A percentile compares a stretch with the other conserved stretches of the same genome.
Conservation (phyloP, 768 basidiomycete genomes). For the Saitozyma sp. region DNA sequence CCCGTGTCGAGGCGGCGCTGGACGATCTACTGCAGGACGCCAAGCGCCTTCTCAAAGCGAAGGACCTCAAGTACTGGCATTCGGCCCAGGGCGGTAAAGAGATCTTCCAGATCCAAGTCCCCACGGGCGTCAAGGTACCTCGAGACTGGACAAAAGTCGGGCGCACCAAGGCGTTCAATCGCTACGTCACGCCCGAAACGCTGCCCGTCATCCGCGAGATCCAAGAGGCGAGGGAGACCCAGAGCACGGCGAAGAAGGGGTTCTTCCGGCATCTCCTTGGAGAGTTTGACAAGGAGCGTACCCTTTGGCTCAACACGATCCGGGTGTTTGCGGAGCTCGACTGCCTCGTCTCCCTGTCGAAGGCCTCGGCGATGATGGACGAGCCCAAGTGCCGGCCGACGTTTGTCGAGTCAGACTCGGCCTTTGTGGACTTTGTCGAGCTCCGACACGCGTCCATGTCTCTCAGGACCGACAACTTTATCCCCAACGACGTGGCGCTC, state of each 20-base stretch:
- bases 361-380: constrained; percentile 81
- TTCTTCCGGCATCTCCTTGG: constrained; percentile 61
- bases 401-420: constrained; percentile 70
- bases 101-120: constrained; percentile 82
- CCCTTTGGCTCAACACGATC: constrained; percentile 48
- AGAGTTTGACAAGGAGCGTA: constrained; percentile 51
- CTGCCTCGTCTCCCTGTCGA: constrained; percentile 87
- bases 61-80: constrained; percentile 65
- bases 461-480: constrained; percentile 69
- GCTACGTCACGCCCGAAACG: constrained; percentile 76
- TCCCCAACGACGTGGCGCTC: constrained; percentile 86
- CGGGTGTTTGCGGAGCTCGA: constrained; percentile 87
- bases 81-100: constrained; percentile 87
- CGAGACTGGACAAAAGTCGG: constrained; percentile 77
- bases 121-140: constrained; percentile 66
- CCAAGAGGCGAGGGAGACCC: constrained; percentile 91
- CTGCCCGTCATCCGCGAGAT: constrained; percentile 70
- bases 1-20: constrained; percentile 67
- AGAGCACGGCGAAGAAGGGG: constrained; percentile 72
- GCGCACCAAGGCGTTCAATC: constrained; percentile 76
- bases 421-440: constrained; percentile 82
- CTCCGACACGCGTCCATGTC: constrained; percentile 85
- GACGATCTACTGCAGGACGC: constrained; percentile 62
- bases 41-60: constrained; percentile 54
- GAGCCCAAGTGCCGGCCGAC: constrained; percentile 92